Evolutionary conservation across 805 yeast genomes (phyloP).

Genomic region (Limtongia smithiae): DNA sequence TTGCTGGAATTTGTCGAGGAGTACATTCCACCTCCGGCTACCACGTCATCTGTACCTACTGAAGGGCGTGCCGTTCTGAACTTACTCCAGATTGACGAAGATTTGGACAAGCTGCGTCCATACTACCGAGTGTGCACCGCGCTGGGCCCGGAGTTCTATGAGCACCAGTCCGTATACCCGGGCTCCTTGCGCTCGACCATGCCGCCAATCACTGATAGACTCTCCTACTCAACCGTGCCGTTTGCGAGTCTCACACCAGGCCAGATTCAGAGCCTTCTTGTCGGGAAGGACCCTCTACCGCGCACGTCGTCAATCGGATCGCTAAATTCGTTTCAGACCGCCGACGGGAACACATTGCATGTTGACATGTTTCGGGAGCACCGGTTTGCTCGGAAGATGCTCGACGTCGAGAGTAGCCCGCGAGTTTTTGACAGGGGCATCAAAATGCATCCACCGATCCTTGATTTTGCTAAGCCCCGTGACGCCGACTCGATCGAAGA

Average conservation of each 20-base stretch:
- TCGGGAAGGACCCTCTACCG: background rate
- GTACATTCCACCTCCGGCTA: no score
- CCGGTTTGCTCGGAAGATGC: no score
- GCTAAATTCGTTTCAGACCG: background rate
- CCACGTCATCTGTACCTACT: no score
- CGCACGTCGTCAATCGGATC: background rate
- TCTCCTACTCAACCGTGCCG: background rate
- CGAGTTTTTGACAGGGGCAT: background rate
- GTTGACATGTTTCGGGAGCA: background rate
- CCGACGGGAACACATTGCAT: background rate
- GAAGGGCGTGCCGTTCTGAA: no score
- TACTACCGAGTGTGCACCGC: background rate
- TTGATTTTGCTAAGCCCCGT: background rate
- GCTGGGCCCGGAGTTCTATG: background rate
- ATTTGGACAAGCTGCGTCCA: background rate
- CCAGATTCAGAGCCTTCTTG: background rate
- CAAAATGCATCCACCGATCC: background rate
- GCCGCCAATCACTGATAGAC: slow-evolving; percentile 2
- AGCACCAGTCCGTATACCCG: background rate
- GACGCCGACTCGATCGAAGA: background rate
- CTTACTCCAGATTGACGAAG: background rate
- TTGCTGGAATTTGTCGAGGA: no score
- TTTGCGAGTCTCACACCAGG: no score
- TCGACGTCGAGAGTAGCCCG: no score
- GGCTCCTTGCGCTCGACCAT: background rate